phyloP scores from a whole-genome alignment of 306 rosid species.

The Dryas drummondii region DNA sequence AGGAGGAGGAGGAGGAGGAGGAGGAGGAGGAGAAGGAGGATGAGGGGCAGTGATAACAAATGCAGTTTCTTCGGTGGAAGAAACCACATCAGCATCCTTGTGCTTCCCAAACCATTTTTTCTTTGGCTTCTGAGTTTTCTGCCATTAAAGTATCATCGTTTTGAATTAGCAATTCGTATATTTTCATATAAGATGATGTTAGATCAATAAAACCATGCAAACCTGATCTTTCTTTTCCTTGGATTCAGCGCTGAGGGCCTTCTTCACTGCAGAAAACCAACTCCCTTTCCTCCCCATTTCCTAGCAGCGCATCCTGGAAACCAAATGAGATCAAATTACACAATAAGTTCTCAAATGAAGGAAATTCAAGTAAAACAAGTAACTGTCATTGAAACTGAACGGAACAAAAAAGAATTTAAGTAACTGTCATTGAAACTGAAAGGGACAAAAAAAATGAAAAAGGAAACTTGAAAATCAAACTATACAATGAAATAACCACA shows the following conservation, averaged over 20 bases:
- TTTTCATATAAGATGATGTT: background rate
- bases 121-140: slow-evolving; percentile 62
- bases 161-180: slow-evolving; percentile 19
- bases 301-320: slow-evolving; percentile 32
- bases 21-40: slow-evolving; percentile 3
- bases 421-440: background rate
- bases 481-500: slow-evolving; percentile 22
- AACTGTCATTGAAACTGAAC: background rate
- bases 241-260: slow-evolving; percentile 50
- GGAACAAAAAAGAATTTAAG: background rate
- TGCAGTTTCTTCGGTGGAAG: slow-evolving; percentile 25
- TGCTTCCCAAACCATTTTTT: slow-evolving; percentile 58
- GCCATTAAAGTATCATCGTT: background rate
- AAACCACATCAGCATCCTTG: slow-evolving; percentile 32
- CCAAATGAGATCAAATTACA: slow-evolving; percentile 10
- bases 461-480: slow-evolving; percentile 13
- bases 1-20: background rate
- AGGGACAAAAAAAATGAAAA: background rate
- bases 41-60: slow-evolving; percentile 31
- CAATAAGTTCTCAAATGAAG: background rate
- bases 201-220: slow-evolving; percentile 5
- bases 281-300: slow-evolving; percentile 90
- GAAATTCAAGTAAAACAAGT: slow-evolving; percentile 21
- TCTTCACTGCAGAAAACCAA: slow-evolving; percentile 86
- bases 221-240: slow-evolving; percentile 82